phyloP scores from a whole-genome alignment of 2,329 filamentous ascomycete genomes.

The Endocalyx cinctus region DNA sequence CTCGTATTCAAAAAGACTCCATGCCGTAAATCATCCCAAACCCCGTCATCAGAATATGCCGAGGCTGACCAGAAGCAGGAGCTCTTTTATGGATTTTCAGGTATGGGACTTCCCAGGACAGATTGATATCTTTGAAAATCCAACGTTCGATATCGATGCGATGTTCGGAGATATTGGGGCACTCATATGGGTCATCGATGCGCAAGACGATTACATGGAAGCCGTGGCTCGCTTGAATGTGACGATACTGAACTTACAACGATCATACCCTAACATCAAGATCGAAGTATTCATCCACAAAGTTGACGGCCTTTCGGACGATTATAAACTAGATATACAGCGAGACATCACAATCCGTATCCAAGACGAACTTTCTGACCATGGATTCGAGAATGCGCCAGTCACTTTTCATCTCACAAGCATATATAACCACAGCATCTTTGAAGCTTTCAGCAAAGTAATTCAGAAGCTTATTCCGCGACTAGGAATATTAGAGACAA shows the following conservation, averaged over 20 bases:
- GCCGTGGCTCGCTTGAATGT: conserved; percentile 81
- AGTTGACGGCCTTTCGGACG: conserved; percentile 93
- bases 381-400: conserved; percentile 87
- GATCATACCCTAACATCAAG: conserved; percentile 87
- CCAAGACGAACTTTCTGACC: conserved; percentile 90
- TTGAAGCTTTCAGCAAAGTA: conserved; percentile 96
- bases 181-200: conserved; percentile 97
- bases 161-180: conserved; percentile 94
- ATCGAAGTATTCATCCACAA: conserved; percentile 99
- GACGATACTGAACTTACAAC: conserved; percentile 84
- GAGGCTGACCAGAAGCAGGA: conserved; percentile 33
- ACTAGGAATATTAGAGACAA: conserved; percentile 83
- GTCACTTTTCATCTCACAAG: conserved; percentile 95
- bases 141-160: conserved; percentile 83
- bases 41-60: neutral
- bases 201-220: conserved; percentile 95
- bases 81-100: conserved; percentile 98
- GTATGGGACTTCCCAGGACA: conserved; percentile 97
- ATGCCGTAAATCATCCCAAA: conserved; percentile 67
- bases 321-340: conserved; percentile 94
- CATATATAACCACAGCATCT: conserved; percentile 98
- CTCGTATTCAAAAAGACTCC: conserved; percentile 87
- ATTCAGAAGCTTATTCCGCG: conserved; percentile 97
- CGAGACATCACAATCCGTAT: conserved; percentile 95
- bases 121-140: conserved; percentile 81